Evolutionary conservation across 176 grass and related monocot genomes (phyloP).

Genomic region (Poa pratensis): DNA sequence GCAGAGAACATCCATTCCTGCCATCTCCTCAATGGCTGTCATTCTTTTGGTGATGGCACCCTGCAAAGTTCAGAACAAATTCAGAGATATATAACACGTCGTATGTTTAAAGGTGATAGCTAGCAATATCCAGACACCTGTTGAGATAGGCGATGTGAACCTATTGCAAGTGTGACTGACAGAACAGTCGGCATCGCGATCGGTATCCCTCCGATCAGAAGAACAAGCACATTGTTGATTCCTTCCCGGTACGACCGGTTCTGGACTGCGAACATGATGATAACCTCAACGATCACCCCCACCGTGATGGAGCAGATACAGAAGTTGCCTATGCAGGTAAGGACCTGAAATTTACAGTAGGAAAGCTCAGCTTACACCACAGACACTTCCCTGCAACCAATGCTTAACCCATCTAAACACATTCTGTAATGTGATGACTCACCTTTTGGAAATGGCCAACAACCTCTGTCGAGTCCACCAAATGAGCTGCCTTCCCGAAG

Average conservation of each 20-base stretch:
- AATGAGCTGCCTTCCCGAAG: conserved; percentile 79
- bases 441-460: conserved; percentile 89
- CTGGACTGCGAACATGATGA: conserved; percentile 85
- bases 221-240: conserved; percentile 89
- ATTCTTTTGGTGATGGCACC: conserved; percentile 94
- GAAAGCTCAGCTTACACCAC: not conserved
- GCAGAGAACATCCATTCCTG: conserved; percentile 94
- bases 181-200: conserved; percentile 93
- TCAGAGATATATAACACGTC: not conserved
- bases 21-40: conserved; percentile 90
- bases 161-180: conserved; percentile 83
- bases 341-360: conserved; percentile 60
- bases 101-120: not conserved
- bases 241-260: conserved; percentile 68
- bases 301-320: conserved; percentile 85
- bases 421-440: conserved; percentile 24
- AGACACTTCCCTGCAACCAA: not conserved
- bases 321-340: conserved; percentile 87
- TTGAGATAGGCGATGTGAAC: conserved; percentile 79
- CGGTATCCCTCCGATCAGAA: conserved; percentile 87
- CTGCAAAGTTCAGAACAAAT: conserved; percentile 43
- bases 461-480: conserved; percentile 75
- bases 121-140: conserved; percentile 48
- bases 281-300: conserved; percentile 78
- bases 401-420: not conserved